Conservation (phyloP, 2,329 filamentous ascomycete genomes). For the Neonectria faginata region DNA sequence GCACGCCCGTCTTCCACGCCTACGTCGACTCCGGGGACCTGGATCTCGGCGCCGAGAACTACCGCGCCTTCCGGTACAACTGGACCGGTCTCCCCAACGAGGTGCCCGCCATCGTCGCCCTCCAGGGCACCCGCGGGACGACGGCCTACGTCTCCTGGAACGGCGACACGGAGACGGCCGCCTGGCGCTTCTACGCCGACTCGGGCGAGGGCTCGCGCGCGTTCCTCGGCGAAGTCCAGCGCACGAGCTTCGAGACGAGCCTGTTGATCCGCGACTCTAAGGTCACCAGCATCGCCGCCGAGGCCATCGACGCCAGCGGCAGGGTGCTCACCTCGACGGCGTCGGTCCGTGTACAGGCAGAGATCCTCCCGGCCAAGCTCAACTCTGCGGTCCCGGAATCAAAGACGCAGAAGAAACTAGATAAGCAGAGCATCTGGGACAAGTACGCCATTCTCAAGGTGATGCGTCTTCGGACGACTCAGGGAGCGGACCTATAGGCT, state of each 20-base stretch:
- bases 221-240: conserved; percentile 53
- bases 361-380: conserved; percentile 33
- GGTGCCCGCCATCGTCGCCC: conserved; percentile 41
- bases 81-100: conserved; percentile 61
- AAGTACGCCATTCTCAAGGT: conserved; percentile 23
- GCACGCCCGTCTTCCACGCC: conserved; percentile 64
- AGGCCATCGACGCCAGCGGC: conserved; percentile 42
- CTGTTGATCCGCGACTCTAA: conserved; percentile 30
- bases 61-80: conserved; percentile 64
- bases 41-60: conserved; percentile 58
- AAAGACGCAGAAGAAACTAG: conserved; percentile 17
- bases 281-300: conserved; percentile 38
- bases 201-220: conserved; percentile 50
- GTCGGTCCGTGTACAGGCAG: conserved; percentile 38
- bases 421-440: conserved; percentile 16
- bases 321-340: conserved; percentile 37
- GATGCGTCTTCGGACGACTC: conserved; percentile 18
- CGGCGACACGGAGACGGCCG: conserved; percentile 59
- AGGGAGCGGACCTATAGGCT: conserved; percentile 6
- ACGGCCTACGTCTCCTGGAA: conserved; percentile 66
- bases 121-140: conserved; percentile 33
- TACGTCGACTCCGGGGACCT: conserved; percentile 57
- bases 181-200: conserved; percentile 63
- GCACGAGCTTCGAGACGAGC: conserved; percentile 59
- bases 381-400: not conserved